Percentiles rank a stretch among this genome's conserved stretches.
Conservation (phyloP, 2,329 filamentous ascomycete species). For the Fusarium praegraminearum region DNA sequence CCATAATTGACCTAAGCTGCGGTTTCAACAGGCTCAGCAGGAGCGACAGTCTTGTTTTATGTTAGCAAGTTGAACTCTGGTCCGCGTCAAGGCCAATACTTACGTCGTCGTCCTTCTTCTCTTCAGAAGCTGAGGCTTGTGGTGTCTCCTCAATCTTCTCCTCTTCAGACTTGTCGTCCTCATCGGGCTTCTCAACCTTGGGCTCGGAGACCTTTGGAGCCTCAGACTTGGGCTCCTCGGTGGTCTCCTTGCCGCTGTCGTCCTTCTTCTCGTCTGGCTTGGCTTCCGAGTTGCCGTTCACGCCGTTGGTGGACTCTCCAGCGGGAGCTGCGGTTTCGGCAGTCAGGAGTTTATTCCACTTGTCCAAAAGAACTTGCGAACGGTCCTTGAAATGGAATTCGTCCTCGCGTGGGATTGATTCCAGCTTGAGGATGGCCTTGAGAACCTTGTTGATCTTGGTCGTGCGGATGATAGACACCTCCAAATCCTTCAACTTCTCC, state of each 20-base stretch:
- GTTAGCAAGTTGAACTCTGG: constrained; percentile 23
- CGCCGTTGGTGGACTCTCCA: constrained; percentile 58
- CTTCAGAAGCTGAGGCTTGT: constrained; percentile 34
- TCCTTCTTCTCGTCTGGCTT: constrained; percentile 57
- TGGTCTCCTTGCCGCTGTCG: constrained; percentile 56
- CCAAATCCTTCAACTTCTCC: constrained; percentile 82
- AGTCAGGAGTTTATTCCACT: constrained; percentile 88
- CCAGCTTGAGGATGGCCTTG: constrained; percentile 91
- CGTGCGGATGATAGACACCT: constrained; percentile 85
- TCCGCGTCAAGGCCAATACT: constrained; percentile 8
- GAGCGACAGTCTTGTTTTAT: constrained; percentile 43
- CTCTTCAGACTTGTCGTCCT: constrained; percentile 37
- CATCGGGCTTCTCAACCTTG: constrained; percentile 44
- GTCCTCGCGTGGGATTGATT: constrained; percentile 86
- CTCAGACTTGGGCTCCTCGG: constrained; percentile 55
- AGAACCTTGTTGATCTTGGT: constrained; percentile 99
- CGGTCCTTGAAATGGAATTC: constrained; percentile 91
- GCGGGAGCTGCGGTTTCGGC: constrained; percentile 62
- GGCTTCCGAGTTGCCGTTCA: constrained; percentile 59
- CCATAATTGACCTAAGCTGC: constrained; percentile 48
- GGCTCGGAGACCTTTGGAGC: constrained; percentile 49
- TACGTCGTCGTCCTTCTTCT: constrained; percentile 55
- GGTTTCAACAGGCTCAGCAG: constrained; percentile 54
- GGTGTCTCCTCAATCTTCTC: constrained; percentile 29
- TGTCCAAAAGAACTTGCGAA: constrained; percentile 81